Evolutionary conservation across 768 basidiomycete genomes (phyloP).

Genomic region (Mycena sanguinolenta): DNA sequence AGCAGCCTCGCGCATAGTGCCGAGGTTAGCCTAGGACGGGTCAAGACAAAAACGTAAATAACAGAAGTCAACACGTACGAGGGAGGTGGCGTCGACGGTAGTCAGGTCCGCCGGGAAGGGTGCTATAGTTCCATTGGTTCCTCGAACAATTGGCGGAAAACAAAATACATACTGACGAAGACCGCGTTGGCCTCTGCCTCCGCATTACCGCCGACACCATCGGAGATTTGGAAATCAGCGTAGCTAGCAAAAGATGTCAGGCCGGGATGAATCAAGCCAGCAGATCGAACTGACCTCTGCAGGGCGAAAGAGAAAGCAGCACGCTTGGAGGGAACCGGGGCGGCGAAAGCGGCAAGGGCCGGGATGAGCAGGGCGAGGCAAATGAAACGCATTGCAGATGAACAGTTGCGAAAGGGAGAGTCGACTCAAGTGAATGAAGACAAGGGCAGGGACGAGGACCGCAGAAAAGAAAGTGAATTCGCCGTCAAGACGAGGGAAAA

Average conservation of each 20-base stretch:
- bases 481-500: slow-evolving; percentile 41
- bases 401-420: slow-evolving; percentile 29
- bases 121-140: slow-evolving; percentile 17
- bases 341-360: slow-evolving; percentile 37
- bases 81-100: slow-evolving; percentile 45
- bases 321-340: slow-evolving; percentile 37
- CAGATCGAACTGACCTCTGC: slow-evolving; percentile 32
- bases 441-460: slow-evolving; percentile 24
- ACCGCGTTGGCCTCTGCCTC: slow-evolving; percentile 52
- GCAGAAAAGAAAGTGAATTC: slow-evolving; percentile 39
- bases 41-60: no score
- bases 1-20: slow-evolving; percentile 41
- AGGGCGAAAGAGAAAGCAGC: slow-evolving; percentile 35
- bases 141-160: background rate
- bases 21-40: slow-evolving; percentile 18
- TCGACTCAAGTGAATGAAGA: slow-evolving; percentile 26
- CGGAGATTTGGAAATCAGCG: slow-evolving; percentile 56
- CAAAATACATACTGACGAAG: slow-evolving; percentile 46
- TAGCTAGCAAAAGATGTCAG: slow-evolving; percentile 43
- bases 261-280: background rate
- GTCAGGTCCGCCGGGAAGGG: slow-evolving; percentile 52
- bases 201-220: slow-evolving; percentile 52
- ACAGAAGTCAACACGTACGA: slow-evolving; percentile 5
- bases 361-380: slow-evolving; percentile 39
- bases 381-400: slow-evolving; percentile 39